Evolutionary conservation across 129 eudicot species (phyloP), one percentile per base, ranked within the genome.

Genomic region (Apium graveolens): DNA sequence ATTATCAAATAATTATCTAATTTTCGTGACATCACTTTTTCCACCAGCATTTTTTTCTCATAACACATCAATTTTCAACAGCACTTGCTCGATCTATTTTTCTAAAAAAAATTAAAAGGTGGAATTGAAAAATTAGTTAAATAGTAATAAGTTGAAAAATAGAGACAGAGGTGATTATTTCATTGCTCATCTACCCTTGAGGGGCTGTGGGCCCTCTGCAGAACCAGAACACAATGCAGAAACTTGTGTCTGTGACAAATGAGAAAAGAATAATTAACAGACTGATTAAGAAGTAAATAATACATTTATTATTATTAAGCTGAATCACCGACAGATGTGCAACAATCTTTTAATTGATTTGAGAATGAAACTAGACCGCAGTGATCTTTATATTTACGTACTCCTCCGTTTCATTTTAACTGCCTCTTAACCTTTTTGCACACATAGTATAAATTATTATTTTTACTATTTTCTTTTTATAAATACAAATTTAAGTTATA

Each of bases 321-420:
- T 32, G 66, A 57, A 57, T 57, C 66, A 57, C 66, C 66, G 66
- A 57, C 66, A 57, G 66, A 24, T 57, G 16, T 57, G 66, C 66
- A 57, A 57, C 66, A 21, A 57, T 57, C 66, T 57, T 57, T 57
- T 3, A 5, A n/a, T n/a, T 57, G 66, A 8, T 13, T 9, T 0
- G 14, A 57, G 10, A 11, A 57, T 57, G 31, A 57, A 57, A n/a
- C 63, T 9, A 0, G 8, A 55, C 63, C 24, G 63, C 63, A 51
- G 62, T 51, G 62, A 51, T 51, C 26, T 51, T 51, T 51, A 0
- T 51, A n/a, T n/a, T n/a, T n/a, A n/a, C n/a, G n/a, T n/a, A n/a
- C n/a, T n/a, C n/a, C n/a, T n/a, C n/a, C n/a, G n/a, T n/a, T n/a
- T n/a, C n/a, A n/a, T n/a, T n/a, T n/a, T n/a, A n/a, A n/a, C n/a